Base-by-base conservation (phyloP, 495 filamentous ascomycete species). In the Annulohypoxylon bovei region DNA sequence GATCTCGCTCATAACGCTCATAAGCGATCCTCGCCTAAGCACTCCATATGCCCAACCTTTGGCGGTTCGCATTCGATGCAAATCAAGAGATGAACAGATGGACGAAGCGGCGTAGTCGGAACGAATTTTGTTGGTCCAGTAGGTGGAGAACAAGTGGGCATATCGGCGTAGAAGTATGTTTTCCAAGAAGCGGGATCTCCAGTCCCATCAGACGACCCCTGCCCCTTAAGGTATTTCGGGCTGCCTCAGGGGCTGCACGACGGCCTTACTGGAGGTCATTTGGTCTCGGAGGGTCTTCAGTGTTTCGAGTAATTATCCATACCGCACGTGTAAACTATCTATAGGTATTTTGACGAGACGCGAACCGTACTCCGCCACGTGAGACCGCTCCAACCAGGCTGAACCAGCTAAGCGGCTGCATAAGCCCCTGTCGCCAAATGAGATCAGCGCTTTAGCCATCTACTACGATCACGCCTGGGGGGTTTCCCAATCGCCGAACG, bases 301-400 rank as follows among this genome's bases (percentile, higher is more conserved):
- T 46, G 60, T 64, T 44, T 69, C 55, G 61, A 61, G 40, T 42
- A 53, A 65, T 42, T 20, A 22, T 52, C 46, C 50, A 11, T 14
- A 16, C 50, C 32, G 62, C 64, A 71, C 62, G 68, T 71, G 68
- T 71, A 71, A 53, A 50, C 49, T 22, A 30, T 30, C 44, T 71
- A 71, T 67, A 67, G 69, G 64, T 39, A 63, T 54, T 16, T 35
- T 55, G 20, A 32, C 49, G 63, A 63, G 54, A 63, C 53, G 69
- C 63, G 69, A 67, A 72, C 64, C 32, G 69, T 50, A 57, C 69
- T 64, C 44, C 46, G 69, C 69, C 69, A 72, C 69, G 69, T 72
- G 69, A 72, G 69, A 47, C 49, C 54, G 22, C 25, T 58, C 69
- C 63, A 72, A 64, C 63, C 57, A 71, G 53, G 64, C 54, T 49